phyloP scores from a whole-genome alignment of 78 protist genomes.

The Monocercomonoides exilis region DNA sequence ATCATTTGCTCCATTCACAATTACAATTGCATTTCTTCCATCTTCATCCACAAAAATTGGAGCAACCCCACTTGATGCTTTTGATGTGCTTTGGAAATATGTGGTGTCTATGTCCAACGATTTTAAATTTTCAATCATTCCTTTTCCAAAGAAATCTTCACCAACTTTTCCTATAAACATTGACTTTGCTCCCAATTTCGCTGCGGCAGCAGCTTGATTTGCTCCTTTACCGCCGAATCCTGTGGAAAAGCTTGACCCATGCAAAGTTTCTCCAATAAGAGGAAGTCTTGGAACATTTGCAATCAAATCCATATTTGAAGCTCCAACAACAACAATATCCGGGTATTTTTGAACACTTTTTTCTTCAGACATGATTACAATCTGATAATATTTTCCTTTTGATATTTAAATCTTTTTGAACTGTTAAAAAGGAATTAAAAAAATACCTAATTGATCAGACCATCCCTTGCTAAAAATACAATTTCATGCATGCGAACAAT shows the following conservation, averaged over 20 bases:
- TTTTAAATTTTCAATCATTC: background rate
- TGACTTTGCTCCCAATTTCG: background rate
- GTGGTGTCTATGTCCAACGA: background rate
- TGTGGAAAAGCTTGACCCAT: background rate
- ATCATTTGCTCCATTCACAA: conserved; percentile 11
- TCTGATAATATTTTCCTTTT: too few relatives aligned
- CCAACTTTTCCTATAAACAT: background rate
- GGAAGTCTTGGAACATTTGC: background rate
- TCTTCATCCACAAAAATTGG: background rate
- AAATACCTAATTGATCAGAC: too few relatives aligned
- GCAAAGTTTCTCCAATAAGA: background rate
- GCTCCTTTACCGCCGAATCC: conserved; percentile 13
- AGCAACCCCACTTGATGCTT: background rate
- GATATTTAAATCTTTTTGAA: too few relatives aligned
- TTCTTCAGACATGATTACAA: too few relatives aligned
- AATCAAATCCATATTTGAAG: conserved; percentile 1
- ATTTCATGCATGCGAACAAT: too few relatives aligned
- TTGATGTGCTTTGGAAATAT: background rate
- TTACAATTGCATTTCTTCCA: conserved; percentile 5
- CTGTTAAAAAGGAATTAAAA: too few relatives aligned
- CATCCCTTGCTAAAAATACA: too few relatives aligned
- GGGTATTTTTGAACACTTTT: too few relatives aligned
- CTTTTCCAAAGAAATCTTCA: background rate
- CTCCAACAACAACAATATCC: conserved; percentile 10
- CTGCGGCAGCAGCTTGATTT: conserved; percentile 10